phyloP scores from a whole-genome alignment of 2,329 filamentous ascomycete species.

The Mycosphaerella sp. region DNA sequence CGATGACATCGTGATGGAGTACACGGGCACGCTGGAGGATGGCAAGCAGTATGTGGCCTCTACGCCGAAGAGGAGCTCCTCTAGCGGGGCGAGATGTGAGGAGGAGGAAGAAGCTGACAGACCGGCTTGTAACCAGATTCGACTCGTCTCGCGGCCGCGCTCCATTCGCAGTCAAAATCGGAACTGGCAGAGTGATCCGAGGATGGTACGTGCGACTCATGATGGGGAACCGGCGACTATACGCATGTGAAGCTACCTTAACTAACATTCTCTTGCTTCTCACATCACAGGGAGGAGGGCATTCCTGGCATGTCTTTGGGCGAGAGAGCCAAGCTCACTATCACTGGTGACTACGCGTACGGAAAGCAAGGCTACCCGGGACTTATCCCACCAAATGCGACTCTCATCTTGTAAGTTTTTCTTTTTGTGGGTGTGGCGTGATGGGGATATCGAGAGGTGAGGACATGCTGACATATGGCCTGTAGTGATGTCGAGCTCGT shows the following conservation, averaged over 20 bases:
- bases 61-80: background rate
- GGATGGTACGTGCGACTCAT: conserved; percentile 49
- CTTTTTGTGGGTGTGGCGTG: too few relatives aligned
- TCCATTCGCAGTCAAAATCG: conserved; percentile 72
- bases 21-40: conserved; percentile 72
- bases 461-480: background rate
- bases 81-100: background rate
- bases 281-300: conserved; percentile 56
- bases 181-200: conserved; percentile 76
- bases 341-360: conserved; percentile 64
- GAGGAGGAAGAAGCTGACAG: conserved; percentile 7
- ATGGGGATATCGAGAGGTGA: background rate
- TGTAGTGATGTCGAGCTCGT: background rate
- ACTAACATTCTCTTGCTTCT: background rate
- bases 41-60: conserved; percentile 60
- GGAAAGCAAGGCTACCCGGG: conserved; percentile 65
- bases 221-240: conserved; percentile 9
- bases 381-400: conserved; percentile 68
- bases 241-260: conserved; percentile 33
- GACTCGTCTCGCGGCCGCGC: conserved; percentile 76
- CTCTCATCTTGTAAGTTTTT: conserved; percentile 71
- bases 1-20: conserved; percentile 78
- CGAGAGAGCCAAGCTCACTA: conserved; percentile 81
- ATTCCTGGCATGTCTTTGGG: conserved; percentile 80
- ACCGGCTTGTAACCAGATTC: conserved; percentile 65